Percentiles rank a stretch among this genome's conserved stretches.
Evolutionary conservation across 2,329 filamentous ascomycete species (phyloP).

Genomic region (Fusarium algeriense): DNA sequence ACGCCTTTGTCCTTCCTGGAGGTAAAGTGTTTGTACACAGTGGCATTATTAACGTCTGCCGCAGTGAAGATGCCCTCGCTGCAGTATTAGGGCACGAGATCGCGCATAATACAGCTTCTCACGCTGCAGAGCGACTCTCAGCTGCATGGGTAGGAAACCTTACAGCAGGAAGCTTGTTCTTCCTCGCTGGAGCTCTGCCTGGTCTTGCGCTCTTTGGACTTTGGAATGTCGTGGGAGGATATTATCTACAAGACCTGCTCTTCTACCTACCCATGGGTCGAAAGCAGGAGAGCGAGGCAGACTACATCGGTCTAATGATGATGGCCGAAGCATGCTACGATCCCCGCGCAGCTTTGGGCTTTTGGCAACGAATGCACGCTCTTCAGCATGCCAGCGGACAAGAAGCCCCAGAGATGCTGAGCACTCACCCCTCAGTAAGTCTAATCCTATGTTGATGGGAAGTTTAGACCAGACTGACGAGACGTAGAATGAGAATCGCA

Average conservation of each 20-base stretch:
- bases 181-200: conserved; percentile 60
- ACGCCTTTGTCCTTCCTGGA: conserved; percentile 83
- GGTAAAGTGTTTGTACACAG: conserved; percentile 85
- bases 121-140: conserved; percentile 73
- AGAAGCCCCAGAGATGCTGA: conserved; percentile 76
- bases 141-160: conserved; percentile 65
- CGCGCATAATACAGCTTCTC: conserved; percentile 78
- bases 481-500: conserved; percentile 68
- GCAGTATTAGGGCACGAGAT: conserved; percentile 85
- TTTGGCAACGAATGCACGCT: conserved; percentile 76
- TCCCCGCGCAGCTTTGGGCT: conserved; percentile 72
- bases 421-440: conserved; percentile 79
- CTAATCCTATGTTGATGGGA: background rate
- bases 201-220: conserved; percentile 54
- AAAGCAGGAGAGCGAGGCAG: conserved; percentile 80
- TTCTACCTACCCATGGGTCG: conserved; percentile 76
- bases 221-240: conserved; percentile 60
- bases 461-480: background rate
- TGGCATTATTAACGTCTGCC: conserved; percentile 76
- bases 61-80: conserved; percentile 76
- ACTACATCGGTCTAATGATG: conserved; percentile 85
- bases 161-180: conserved; percentile 62
- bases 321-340: conserved; percentile 86
- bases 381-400: conserved; percentile 55
- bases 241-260: conserved; percentile 69